A percentile compares a stretch with the other conserved stretches of the same genome.
These are phyloP conservation scores for Aspergillus brasiliensis DNA, from an alignment of 2,329 filamentous ascomycete genomes.

Conservation along the genomic window DNA sequence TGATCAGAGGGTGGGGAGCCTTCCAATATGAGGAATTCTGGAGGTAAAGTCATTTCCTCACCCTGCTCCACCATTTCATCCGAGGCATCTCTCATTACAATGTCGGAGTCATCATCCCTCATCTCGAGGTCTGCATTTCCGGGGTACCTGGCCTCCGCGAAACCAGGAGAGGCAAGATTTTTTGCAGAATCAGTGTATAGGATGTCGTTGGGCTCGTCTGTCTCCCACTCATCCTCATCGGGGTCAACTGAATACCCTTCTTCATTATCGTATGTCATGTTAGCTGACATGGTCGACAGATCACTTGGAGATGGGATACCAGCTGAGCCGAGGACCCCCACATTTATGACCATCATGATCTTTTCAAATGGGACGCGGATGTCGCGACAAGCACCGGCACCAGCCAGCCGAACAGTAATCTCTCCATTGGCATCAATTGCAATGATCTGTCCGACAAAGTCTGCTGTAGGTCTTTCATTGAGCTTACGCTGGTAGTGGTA, in stretches of 20 bases:
- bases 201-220: constrained; percentile 38
- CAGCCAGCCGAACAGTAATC: constrained; percentile 57
- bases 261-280: constrained; percentile 28
- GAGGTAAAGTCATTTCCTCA: constrained; percentile 21
- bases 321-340: constrained; percentile 21
- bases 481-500: constrained; percentile 19
- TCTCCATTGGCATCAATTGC: constrained; percentile 56
- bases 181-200: constrained; percentile 25
- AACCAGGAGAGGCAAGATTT: constrained; percentile 1
- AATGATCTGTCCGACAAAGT: constrained; percentile 62
- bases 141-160: constrained; percentile 13
- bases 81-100: neutral
- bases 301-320: neutral
- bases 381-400: constrained; percentile 52
- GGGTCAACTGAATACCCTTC: constrained; percentile 47
- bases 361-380: constrained; percentile 52
- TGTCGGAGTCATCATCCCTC: neutral
- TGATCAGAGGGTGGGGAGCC: constrained; percentile 46
- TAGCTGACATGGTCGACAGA: neutral
- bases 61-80: neutral
- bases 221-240: constrained; percentile 44
- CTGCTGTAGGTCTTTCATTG: constrained; percentile 20
- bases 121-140: neutral
- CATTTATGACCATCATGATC: constrained; percentile 49
- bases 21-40: constrained; percentile 46